Base-by-base conservation (phyloP, 371 early-diverging fungal genomes). In the Actinomucor elegans region DNA sequence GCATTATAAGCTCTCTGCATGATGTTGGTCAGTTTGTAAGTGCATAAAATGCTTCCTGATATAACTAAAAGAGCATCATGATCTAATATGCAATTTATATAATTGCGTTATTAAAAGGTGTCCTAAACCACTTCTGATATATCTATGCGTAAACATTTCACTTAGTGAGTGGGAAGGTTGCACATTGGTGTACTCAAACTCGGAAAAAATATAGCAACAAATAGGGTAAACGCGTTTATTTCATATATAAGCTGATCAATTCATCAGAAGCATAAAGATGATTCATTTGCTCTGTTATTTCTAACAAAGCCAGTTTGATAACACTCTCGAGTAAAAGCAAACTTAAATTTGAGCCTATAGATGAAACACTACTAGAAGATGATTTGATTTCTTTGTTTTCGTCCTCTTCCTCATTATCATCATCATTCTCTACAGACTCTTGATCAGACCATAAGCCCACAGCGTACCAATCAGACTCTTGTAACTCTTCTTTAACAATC, bases 211-310 rank as follows among this genome's bases (percentile, higher is more conserved):
- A 21, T 42, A 21, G 24, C 20, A 21, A 26, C n/a, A n/a, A n/a
- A n/a, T 21, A 17, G n/a, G n/a, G n/a, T n/a, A n/a, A n/a, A n/a
- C n/a, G n/a, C n/a, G n/a, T 41, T 54, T 54, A 47, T 23, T 52
- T 55, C 73, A 77, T 73, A 36, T 77, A 90, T 47, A 87, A 64
- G 36, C 75, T 63, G 33, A 91, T 65, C 51, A 86, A 75, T 48
- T 90, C 91, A 66, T 91, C 91, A 2, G 85, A 71, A 10, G 88
- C 77, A 23, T 84, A 71, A 7, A 89, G 54, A 63, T 90, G 87
- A 44, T 77, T 65, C 51, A 69, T 67, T 48, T 86, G 81, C 50
- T 89, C 84, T 14, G 80, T 59, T 28, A 67, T 65, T 63, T 90
- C 91, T 14, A 88, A 62, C 5, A 82, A 61, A 3, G 83, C 73